Evolutionary conservation across 495 filamentous ascomycete species (phyloP), one percentile per base, ranked within the genome.

Genomic region (Trichoderma erinaceum): DNA sequence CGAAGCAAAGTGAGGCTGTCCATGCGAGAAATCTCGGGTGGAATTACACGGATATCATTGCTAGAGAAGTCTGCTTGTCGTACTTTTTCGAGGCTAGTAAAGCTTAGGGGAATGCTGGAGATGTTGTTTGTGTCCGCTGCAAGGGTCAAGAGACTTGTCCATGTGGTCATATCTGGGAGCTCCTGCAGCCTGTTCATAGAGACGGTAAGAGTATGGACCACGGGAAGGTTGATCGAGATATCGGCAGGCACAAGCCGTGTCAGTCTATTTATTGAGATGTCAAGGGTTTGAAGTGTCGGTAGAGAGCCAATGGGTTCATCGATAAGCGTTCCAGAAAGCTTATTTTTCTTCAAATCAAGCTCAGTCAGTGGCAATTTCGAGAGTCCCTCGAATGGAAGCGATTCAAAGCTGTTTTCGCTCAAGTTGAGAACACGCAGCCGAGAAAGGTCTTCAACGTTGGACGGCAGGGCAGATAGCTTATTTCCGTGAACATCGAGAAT

Each of bases 401-500:
- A 77, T 27, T 81, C 83, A 43, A 99, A 82, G 29, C 83, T 77
- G 70, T 99, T 99, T 68, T 92, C 84, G 65, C 88, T 84, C 35
- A 97, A 74, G 70, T 96, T 92, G 56, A 99, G 78, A 13, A 88
- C 80, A 61, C 90, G 87, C 10, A 99, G 85, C 4, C 83, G 84
- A 13, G 74, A 78, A 38, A 97, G 79, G 35, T 83, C 82, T 38
- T 80, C 82, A 15, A 97, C 72, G n/a, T 83, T 82, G 18, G 83
- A 74, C 0, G 95, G 90, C n/a, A 99, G 79, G 2, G 80, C 78
- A n/a, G 88, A 88, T 25, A 99, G 82, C 63, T 84, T 84, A 76
- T 99, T 99, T 18, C 85, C 83, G 65, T 90, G 90, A 0, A 99
- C 69, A 69, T 97, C 93, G 15, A 98, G 80, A 46, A 85, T 79